These are phyloP conservation scores for Areca catechu DNA, from an alignment of 176 grass and related monocot species.

Conservation along the genomic window DNA sequence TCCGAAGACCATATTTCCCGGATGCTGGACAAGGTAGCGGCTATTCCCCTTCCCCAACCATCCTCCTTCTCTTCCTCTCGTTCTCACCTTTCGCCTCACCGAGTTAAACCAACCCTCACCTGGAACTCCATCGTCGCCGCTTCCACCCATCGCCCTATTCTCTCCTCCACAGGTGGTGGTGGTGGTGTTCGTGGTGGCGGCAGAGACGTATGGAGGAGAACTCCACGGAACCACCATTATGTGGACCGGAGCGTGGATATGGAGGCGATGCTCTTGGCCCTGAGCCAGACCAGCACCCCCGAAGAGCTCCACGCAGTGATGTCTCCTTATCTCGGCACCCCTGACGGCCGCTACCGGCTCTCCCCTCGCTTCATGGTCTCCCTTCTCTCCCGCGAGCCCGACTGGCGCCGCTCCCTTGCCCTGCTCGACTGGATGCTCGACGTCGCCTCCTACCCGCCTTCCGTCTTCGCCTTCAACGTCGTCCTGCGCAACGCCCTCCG, in stretches of 20 bases:
- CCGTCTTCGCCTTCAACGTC: slow-evolving; percentile 67
- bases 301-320: slow-evolving; percentile 46
- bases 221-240: slow-evolving; percentile 26
- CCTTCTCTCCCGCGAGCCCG: slow-evolving; percentile 62
- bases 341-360: slow-evolving; percentile 13
- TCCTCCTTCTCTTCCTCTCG: too few relatives aligned
- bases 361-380: slow-evolving; percentile 83
- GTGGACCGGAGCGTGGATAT: slow-evolving; percentile 42
- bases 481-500: slow-evolving; percentile 56
- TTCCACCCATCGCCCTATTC: too few relatives aligned
- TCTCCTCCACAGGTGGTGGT: too few relatives aligned
- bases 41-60: too few relatives aligned
- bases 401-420: slow-evolving; percentile 62
- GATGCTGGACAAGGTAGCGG: too few relatives aligned
- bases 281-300: slow-evolving; percentile 40
- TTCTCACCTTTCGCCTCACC: too few relatives aligned
- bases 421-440: slow-evolving; percentile 63
- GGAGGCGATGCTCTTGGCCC: slow-evolving; percentile 31
- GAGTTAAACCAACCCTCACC: too few relatives aligned
- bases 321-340: slow-evolving; percentile 32
- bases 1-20: too few relatives aligned
- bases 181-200: slow-evolving; percentile 3
- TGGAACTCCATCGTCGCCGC: too few relatives aligned
- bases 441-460: slow-evolving; percentile 24
- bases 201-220: slow-evolving; percentile 36